Conservation (phyloP, 257 asterid species). For the Rehmannia glutinosa region DNA sequence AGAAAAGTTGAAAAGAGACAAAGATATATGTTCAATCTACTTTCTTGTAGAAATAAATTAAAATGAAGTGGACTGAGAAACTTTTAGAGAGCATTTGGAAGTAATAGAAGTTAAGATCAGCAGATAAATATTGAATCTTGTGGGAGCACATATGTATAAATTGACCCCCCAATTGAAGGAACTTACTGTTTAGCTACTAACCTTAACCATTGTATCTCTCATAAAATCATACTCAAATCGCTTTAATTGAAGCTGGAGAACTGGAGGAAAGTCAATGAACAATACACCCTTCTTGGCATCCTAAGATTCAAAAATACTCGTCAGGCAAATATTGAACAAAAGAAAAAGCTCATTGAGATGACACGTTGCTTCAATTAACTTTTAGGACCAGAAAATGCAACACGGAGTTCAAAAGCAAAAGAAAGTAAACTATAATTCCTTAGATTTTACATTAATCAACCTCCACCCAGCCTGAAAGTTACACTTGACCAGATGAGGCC, state of each 20-base stretch:
- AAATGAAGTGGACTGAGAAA: not conserved
- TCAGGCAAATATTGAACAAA: not conserved
- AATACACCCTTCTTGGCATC: constrained; percentile 90
- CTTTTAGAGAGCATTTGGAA: constrained; percentile 1
- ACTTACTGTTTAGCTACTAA: constrained; percentile 28
- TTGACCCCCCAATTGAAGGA: not conserved
- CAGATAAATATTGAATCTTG: not conserved
- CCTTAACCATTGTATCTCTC: constrained; percentile 94
- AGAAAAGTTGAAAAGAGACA: not conserved
- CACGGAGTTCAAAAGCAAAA: not conserved
- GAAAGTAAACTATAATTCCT: constrained; percentile 7
- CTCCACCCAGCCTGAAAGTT: not conserved
- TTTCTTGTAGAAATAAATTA: not conserved
- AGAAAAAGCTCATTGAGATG: constrained; percentile 9
- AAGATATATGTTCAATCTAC: not conserved
- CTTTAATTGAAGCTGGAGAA: constrained; percentile 82
- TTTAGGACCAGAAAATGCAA: not conserved
- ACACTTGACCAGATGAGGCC: not conserved
- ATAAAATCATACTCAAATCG: constrained; percentile 84
- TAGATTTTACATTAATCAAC: not conserved
- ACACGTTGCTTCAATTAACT: not conserved
- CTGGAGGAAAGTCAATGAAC: constrained; percentile 85
- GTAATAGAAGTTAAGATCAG: constrained; percentile 2
- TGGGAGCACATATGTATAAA: constrained; percentile 1
- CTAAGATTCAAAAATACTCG: constrained; percentile 35